Conservation (phyloP, 805 yeast species). For the Sugiyamaella americana region DNA sequence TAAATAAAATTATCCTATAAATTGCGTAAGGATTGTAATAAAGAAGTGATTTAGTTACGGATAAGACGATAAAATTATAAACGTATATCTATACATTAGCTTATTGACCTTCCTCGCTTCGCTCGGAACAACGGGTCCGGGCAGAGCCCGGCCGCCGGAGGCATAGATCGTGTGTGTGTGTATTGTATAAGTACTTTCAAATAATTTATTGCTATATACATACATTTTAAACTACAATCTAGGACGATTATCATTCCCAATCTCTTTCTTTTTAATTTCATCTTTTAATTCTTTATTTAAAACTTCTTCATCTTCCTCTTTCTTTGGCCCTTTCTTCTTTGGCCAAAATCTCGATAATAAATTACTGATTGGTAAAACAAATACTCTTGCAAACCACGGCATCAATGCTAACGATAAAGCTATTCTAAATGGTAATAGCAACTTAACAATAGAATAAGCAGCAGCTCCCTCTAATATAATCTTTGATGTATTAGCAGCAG, state of each 20-base stretch:
- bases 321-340: neutral
- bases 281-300: neutral
- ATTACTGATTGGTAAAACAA: constrained; percentile 42
- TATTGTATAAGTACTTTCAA: too few relatives aligned
- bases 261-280: neutral
- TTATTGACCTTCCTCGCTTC: too few relatives aligned
- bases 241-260: neutral
- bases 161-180: too few relatives aligned
- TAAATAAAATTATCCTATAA: too few relatives aligned
- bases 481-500: constrained; percentile 47
- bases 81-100: too few relatives aligned
- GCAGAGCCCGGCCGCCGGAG: too few relatives aligned
- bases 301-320: neutral
- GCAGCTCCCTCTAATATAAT: constrained; percentile 67
- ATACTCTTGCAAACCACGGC: constrained; percentile 51
- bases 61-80: too few relatives aligned
- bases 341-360: neutral
- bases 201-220: too few relatives aligned
- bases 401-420: constrained; percentile 45
- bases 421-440: constrained; percentile 49
- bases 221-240: neutral
- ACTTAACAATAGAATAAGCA: constrained; percentile 64
- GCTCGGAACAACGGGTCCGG: too few relatives aligned
- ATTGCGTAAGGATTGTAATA: too few relatives aligned
- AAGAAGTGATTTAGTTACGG: too few relatives aligned